phyloP scores from a whole-genome alignment of 306 rosid species.

The Inga leiocalycina region DNA sequence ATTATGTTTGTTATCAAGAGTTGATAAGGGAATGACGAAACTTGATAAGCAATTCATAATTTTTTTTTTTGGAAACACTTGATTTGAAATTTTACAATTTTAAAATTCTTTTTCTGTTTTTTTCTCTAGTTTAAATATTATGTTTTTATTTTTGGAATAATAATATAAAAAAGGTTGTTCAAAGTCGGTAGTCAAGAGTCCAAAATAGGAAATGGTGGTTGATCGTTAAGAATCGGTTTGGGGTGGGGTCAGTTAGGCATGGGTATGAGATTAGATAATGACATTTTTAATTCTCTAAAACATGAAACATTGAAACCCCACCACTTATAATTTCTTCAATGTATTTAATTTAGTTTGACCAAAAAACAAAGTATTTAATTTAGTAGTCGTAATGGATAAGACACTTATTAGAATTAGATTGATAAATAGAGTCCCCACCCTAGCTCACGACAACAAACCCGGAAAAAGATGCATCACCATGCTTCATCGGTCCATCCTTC shows the following conservation, averaged over 20 bases:
- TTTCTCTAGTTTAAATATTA: too few relatives aligned
- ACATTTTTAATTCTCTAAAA: not conserved
- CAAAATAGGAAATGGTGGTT: not conserved
- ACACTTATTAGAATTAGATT: not conserved
- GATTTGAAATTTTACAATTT: too few relatives aligned
- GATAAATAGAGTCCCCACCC: not conserved
- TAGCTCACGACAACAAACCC: not conserved
- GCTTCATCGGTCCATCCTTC: not conserved
- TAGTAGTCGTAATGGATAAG: not conserved
- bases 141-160: not conserved
- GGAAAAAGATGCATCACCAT: not conserved
- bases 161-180: not conserved
- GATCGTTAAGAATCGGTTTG: not conserved
- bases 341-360: too few relatives aligned
- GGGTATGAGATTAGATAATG: not conserved
- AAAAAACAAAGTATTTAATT: too few relatives aligned
- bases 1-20: too few relatives aligned
- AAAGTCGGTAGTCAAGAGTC: not conserved
- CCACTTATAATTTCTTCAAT: not conserved
- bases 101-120: too few relatives aligned
- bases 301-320: not conserved
- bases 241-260: not conserved
- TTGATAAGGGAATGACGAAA: too few relatives aligned
- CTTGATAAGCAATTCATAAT: too few relatives aligned
- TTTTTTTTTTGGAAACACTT: too few relatives aligned